Evolutionary conservation across 2,329 filamentous ascomycete genomes (phyloP), one percentile per base, ranked within the genome.

Genomic region (Acarospora socialis): DNA sequence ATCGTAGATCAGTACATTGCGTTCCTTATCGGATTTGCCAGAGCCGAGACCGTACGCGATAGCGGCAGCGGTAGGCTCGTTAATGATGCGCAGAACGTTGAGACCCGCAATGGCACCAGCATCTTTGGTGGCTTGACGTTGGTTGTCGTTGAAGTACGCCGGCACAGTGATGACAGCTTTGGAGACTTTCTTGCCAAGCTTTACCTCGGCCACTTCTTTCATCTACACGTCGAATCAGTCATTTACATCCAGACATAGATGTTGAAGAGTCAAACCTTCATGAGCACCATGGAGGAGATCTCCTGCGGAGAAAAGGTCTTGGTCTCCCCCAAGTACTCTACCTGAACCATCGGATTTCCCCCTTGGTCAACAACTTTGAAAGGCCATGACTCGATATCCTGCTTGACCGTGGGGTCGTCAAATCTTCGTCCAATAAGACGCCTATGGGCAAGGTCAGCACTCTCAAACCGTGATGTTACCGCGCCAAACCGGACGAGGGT

Each of bases 101-200:
- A 98, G 77, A 50, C 87, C 90, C 53, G 87, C 68, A 56, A 98
- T 98, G 60, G 87, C 81, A 77, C 90, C 90, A 46, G 90, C 90
- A 57, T 95, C 90, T 78, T 95, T 95, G 67, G 90, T 98, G 46
- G 90, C 82, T 68, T 95, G 90, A 67, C 90, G 81, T 72, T 98
- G 90, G 73, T 92, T 93, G 77, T 98, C 90, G 73, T 95, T 95
- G 82, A 98, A 98, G 75, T 98, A 98, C 57, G 90, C 90, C 37
- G 90, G 90, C 37, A 95, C 90, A 42, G 90, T 98, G 63, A 98
- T 86, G 60, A 98, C 90, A 45, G 90, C 90, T 77, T 95, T 95
- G 67, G 90, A 77, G 53, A 95, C 86, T 70, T 90, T 92, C 79
- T 92, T 93, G 63, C 84, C 90, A 52, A 98, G 77, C 75, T 98